These are phyloP conservation scores for Phialophora macrospora DNA, from an alignment of 2,329 filamentous ascomycete species.

Conservation along the genomic window DNA sequence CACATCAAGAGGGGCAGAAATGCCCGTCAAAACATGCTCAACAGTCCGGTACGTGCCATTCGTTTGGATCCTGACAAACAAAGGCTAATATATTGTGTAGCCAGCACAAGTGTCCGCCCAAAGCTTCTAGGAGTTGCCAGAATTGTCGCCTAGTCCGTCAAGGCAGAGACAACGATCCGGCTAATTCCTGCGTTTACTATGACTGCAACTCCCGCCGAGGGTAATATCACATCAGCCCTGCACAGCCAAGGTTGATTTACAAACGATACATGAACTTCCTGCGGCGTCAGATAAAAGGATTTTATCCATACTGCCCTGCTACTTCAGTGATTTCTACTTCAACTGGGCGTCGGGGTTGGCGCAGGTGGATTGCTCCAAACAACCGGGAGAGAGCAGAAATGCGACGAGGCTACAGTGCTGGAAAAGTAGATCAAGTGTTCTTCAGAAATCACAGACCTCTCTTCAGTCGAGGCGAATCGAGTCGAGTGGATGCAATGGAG, in stretches of 20 bases:
- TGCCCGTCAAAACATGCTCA: conserved; percentile 91
- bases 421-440: conserved; percentile 12
- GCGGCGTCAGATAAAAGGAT: neutral
- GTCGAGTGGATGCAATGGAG: conserved; percentile 1
- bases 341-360: conserved; percentile 11
- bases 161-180: conserved; percentile 1
- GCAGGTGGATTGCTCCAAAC: conserved; percentile 6
- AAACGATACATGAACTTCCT: neutral
- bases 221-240: neutral
- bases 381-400: neutral
- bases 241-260: neutral
- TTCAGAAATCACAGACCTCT: neutral
- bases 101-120: conserved; percentile 53
- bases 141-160: neutral
- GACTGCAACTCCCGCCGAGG: neutral
- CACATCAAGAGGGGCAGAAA: conserved; percentile 98
- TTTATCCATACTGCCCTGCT: neutral
- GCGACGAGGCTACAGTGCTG: conserved; percentile 10
- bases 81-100: conserved; percentile 38
- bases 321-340: conserved; percentile 4
- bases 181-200: conserved; percentile 10
- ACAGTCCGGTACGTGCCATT: conserved; percentile 79
- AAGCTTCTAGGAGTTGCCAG: conserved; percentile 45
- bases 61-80: neutral
- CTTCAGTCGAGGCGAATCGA: conserved; percentile 13